Percentiles rank a stretch among this genome's conserved stretches.
These are phyloP conservation scores for Blastocystis sp. DNA, from an alignment of 352 stramenopile genomes.

Conservation along the genomic window DNA sequence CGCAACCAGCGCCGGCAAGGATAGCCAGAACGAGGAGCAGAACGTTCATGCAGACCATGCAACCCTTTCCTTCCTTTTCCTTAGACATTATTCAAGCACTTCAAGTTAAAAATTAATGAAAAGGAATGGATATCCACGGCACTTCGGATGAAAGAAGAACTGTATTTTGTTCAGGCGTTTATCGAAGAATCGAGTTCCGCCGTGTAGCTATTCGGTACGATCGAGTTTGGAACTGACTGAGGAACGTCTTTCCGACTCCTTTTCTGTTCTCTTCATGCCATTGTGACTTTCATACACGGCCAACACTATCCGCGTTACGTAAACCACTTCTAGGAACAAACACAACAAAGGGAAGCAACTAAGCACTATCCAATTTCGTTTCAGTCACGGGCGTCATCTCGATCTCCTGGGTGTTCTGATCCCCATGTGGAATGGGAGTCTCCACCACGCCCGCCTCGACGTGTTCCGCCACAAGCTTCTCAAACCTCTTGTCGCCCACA, in stretches of 20 bases:
- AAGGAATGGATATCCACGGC: not conserved
- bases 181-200: not conserved
- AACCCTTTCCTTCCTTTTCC: not conserved
- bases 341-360: not conserved
- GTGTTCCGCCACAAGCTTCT: not conserved
- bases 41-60: slow-evolving; percentile 25
- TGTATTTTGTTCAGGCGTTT: not conserved
- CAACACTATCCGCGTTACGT: too few relatives aligned
- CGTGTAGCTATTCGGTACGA: not conserved
- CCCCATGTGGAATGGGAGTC: not conserved
- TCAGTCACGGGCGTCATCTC: slow-evolving; percentile 12
- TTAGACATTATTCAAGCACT: not conserved
- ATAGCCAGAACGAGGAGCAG: slow-evolving; percentile 8
- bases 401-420: slow-evolving; percentile 33
- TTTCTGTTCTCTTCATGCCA: too few relatives aligned
- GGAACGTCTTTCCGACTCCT: too few relatives aligned
- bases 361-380: not conserved
- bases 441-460: not conserved
- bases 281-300: too few relatives aligned
- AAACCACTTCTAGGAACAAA: not conserved
- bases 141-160: not conserved
- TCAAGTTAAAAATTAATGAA: not conserved
- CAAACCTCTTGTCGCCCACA: not conserved
- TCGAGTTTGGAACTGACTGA: not conserved
- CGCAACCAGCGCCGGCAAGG: not conserved